phyloP scores from a whole-genome alignment of 768 basidiomycete genomes.

The Pleurotus ostreatus region DNA sequence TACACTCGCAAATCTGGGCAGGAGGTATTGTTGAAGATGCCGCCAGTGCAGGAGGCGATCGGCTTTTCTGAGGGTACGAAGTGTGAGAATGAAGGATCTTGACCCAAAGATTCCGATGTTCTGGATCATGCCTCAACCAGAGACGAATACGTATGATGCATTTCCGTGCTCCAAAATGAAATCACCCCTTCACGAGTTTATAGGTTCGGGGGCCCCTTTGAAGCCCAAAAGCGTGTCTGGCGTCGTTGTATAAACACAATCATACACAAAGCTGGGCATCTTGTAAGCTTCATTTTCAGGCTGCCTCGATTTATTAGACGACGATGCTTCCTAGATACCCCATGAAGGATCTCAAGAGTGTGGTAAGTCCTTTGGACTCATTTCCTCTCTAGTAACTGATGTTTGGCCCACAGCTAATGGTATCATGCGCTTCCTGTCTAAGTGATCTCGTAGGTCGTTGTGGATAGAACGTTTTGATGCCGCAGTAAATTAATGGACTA shows the following conservation, averaged over 20 bases:
- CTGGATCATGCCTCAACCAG: slow-evolving; percentile 45
- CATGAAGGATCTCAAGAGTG: background rate
- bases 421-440: too few species aligned
- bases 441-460: too few species aligned
- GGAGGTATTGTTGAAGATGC: slow-evolving; percentile 57
- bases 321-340: background rate
- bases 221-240: background rate
- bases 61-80: slow-evolving; percentile 52
- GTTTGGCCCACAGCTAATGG: too few species aligned
- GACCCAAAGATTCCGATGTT: slow-evolving; percentile 47
- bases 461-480: too few species aligned
- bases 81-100: slow-evolving; percentile 36
- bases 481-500: too few species aligned
- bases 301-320: background rate
- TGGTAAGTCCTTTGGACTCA: background rate
- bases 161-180: background rate
- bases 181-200: background rate
- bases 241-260: background rate
- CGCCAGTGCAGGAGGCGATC: slow-evolving; percentile 59
- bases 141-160: background rate
- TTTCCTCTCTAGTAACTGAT: too few species aligned
- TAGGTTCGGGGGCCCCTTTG: background rate
- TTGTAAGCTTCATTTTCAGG: background rate
- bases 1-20: slow-evolving; percentile 18
- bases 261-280: background rate